A percentile compares a stretch with the other conserved stretches of the same genome.
These are phyloP conservation scores for Harringtonia lauricola DNA, from an alignment of 2,329 filamentous ascomycete species.

Conservation along the genomic window DNA sequence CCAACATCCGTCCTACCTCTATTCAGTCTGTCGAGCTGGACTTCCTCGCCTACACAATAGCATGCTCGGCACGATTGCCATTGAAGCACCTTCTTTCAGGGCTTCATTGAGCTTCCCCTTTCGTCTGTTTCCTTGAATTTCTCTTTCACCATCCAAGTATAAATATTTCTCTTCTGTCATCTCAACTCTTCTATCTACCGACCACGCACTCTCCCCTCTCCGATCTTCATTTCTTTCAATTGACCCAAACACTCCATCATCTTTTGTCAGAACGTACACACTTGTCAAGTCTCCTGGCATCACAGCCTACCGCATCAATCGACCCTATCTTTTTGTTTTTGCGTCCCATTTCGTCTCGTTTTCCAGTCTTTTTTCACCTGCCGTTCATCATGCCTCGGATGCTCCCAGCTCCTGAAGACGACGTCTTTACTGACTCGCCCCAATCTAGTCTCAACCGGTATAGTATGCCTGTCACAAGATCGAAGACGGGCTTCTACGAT, in stretches of 20 bases:
- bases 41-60: neutral
- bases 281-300: neutral
- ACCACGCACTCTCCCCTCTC: no score
- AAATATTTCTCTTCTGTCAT: neutral
- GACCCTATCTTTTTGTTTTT: neutral
- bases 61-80: no score
- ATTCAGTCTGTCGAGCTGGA: neutral
- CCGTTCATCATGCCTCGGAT: neutral
- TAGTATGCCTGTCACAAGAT: conserved; percentile 79
- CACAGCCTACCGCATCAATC: no score
- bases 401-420: neutral
- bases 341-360: neutral
- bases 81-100: no score
- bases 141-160: neutral
- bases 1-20: neutral
- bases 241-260: no score
- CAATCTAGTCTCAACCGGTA: conserved; percentile 68
- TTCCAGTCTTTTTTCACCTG: neutral
- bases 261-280: neutral
- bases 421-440: conserved; percentile 5
- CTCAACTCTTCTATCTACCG: no score
- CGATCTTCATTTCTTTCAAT: no score
- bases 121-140: neutral
- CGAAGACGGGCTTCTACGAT: conserved; percentile 56
- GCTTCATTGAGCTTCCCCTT: no score